Evolutionary conservation across 352 stramenopile species (phyloP).

Genomic region (Blastocystis sp.): DNA sequence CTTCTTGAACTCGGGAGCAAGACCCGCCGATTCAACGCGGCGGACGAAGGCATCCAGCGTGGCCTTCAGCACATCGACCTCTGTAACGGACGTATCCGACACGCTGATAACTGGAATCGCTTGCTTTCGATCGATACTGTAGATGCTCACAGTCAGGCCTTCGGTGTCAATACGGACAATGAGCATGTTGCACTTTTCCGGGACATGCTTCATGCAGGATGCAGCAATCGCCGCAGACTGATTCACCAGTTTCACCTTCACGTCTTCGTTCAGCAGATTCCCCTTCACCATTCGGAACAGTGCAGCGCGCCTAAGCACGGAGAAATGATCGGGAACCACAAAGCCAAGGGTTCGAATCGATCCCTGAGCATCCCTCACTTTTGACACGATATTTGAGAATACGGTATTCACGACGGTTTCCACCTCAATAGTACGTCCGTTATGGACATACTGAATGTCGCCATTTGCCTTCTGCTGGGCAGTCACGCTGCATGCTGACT

Average conservation of each 20-base stretch:
- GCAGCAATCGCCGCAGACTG: background rate
- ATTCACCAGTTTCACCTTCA: background rate
- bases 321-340: background rate
- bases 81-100: background rate
- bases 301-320: background rate
- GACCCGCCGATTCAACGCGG: background rate
- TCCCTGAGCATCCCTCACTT: background rate
- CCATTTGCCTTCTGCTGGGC: background rate
- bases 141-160: background rate
- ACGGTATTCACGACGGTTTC: background rate
- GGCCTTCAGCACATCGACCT: background rate
- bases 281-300: background rate
- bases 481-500: background rate
- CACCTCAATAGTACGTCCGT: background rate
- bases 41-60: background rate
- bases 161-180: background rate
- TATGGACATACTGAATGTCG: background rate
- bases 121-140: background rate
- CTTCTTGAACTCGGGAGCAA: background rate
- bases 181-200: background rate
- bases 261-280: background rate
- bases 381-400: background rate
- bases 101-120: background rate
- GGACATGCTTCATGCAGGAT: background rate
- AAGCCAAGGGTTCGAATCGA: background rate